Base-by-base conservation (phyloP, 371 early-diverging fungal species). In the Mortierella sp. region DNA sequence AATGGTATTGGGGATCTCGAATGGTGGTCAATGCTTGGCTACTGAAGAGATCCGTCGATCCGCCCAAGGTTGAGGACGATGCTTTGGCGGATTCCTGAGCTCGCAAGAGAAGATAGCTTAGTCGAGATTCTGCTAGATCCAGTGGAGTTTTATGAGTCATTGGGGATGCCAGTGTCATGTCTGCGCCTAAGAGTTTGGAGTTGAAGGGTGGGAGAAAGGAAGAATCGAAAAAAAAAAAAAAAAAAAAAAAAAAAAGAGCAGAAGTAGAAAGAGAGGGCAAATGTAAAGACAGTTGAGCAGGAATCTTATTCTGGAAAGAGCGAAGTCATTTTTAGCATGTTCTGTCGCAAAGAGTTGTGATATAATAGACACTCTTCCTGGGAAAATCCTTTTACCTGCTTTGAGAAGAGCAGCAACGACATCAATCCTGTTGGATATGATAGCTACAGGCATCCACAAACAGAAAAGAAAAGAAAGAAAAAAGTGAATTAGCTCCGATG, bases 121-220 rank as follows among this genome's bases (percentile, higher is more conserved):
- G 52, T 16, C 77, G 53, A 0, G 77, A 77, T 58, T 77, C 77
- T 50, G 77, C 77, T 12, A 77, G 59, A 19, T 77, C 77, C 55
- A 77, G 30, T 3, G 77, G 77, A 18, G 77, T 77, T 45, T 77
- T 77, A 62, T 72, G 68, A 9, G 77, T 77, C 77, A 77, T 77
- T 37, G 77, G 77, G 5, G 77, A 77, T 19, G 72, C 77, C 30
- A 77, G 59, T 0, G 77, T 77, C 72, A 77, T 77, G 21, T 77
- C 77, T 28, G 77, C 77, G 4, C 77, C 77, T 72, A 47, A 0
- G 50, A 28, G 16, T 50, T 50, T 50, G 50, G 14, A 50, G 5
- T 3, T 5, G 37, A 37, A 9, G 37, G 37, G 37, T 3, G 37
- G 37, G 37, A 23, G 29, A 21, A 44, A 23, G 19, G 25, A 2